These are phyloP conservation scores for Eustoma russellianum DNA, from an alignment of 257 asterid species.

Conservation along the genomic window DNA sequence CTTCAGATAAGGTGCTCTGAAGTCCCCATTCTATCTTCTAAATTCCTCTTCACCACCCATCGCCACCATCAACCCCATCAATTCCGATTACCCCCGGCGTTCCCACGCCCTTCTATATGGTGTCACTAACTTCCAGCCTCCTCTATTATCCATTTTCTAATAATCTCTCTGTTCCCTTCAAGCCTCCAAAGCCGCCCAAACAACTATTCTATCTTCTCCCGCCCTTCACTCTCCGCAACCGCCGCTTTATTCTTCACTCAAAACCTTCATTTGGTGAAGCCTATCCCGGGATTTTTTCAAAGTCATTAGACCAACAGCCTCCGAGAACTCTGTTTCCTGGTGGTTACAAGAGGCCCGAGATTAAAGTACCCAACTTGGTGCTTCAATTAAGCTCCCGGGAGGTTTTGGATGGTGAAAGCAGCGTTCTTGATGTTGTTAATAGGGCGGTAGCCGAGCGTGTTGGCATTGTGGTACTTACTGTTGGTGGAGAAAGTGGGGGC, in stretches of 20 bases:
- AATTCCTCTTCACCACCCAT: constrained; percentile 6
- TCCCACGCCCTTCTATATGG: constrained; percentile 3
- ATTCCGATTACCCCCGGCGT: neutral
- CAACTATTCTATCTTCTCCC: constrained; percentile 1
- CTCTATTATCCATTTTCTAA: neutral
- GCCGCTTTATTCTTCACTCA: constrained; percentile 3
- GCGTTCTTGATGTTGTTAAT: constrained; percentile 45
- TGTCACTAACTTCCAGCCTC: constrained; percentile 5
- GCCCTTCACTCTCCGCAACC: constrained; percentile 12
- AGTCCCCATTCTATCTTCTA: constrained; percentile 1
- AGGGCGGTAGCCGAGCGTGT: constrained; percentile 50
- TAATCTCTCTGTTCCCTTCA: neutral
- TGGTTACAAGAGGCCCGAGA: constrained; percentile 93
- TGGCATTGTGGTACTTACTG: constrained; percentile 74
- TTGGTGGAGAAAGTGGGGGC: constrained; percentile 57
- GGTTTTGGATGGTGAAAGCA: constrained; percentile 33
- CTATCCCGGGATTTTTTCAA: constrained; percentile 14
- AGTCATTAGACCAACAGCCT: constrained; percentile 35
- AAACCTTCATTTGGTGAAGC: neutral
- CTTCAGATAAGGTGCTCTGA: constrained; percentile 4
- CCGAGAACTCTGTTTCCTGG: constrained; percentile 77
- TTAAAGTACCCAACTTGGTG: constrained; percentile 60
- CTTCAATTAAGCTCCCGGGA: constrained; percentile 55
- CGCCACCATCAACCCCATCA: constrained; percentile 11
- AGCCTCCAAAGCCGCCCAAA: neutral